Conservation (phyloP, 1,284 basidiomycete genomes). For the Marasmius oreades region DNA sequence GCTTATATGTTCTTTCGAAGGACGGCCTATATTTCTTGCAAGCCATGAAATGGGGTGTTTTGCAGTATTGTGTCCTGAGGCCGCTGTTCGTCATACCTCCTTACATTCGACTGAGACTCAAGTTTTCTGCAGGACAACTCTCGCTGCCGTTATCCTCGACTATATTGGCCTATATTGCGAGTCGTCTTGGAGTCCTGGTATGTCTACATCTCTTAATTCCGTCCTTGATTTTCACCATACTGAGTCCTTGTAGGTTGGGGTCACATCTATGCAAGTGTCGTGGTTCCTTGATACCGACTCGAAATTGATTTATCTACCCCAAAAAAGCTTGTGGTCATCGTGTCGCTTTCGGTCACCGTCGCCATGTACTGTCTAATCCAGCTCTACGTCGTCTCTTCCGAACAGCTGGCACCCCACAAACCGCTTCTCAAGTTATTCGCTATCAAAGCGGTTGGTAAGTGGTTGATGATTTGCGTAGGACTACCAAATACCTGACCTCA, state of each 20-base stretch:
- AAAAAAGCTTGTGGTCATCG: conserved; percentile 54
- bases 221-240: not conserved
- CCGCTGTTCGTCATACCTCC: conserved; percentile 42
- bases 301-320: not conserved
- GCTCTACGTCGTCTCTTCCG: conserved; percentile 60
- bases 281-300: not conserved
- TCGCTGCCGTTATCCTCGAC: conserved; percentile 62
- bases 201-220: not conserved
- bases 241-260: conserved; percentile 49
- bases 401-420: conserved; percentile 53
- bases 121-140: conserved; percentile 45
- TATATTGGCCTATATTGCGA: conserved; percentile 71
- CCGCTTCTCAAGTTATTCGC: conserved; percentile 74
- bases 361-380: conserved; percentile 84
- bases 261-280: conserved; percentile 56
- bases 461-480: not conserved
- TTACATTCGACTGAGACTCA: not conserved
- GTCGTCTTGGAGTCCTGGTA: conserved; percentile 51
- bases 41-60: conserved; percentile 75
- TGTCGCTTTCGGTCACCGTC: conserved; percentile 73
- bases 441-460: conserved; percentile 67
- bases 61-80: conserved; percentile 77
- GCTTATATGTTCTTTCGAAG: conserved; percentile 25
- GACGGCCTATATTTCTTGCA: conserved; percentile 73
- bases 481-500: not conserved